Evolutionary conservation across 73 alveolate species (phyloP).

Genomic region (Stentor roeselii): DNA sequence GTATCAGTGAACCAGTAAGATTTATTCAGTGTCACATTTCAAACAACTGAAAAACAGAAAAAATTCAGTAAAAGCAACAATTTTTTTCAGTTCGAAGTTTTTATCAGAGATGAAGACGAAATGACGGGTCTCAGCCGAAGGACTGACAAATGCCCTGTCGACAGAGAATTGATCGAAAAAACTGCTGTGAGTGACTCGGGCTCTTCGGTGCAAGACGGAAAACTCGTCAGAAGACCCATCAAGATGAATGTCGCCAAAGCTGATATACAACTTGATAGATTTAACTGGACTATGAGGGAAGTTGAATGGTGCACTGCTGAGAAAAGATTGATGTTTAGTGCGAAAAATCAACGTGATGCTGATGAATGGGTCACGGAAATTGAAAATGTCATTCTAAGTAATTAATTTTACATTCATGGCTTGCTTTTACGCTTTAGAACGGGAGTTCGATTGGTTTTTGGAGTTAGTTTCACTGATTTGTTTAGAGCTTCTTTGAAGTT

Average conservation of each 20-base stretch:
- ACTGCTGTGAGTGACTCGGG: background rate
- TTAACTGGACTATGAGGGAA: background rate
- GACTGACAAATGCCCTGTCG: background rate
- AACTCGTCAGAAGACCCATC: slow-evolving; percentile 8
- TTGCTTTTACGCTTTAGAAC: too few species aligned
- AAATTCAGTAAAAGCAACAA: slow-evolving; percentile 3
- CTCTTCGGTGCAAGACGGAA: background rate
- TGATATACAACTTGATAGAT: background rate
- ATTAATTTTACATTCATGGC: too few species aligned
- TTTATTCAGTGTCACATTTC: background rate
- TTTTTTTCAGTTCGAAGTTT: background rate
- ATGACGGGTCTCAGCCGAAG: background rate
- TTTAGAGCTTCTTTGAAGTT: too few species aligned
- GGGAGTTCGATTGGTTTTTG: too few species aligned
- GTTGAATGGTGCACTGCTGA: slow-evolving; percentile 18
- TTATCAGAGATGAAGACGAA: slow-evolving; percentile 8
- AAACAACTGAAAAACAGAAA: background rate
- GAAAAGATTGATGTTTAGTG: slow-evolving; percentile 11
- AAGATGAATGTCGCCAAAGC: background rate
- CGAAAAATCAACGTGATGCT: background rate
- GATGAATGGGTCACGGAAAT: background rate
- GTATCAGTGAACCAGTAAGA: background rate
- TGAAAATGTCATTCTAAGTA: background rate
- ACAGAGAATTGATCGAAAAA: background rate
- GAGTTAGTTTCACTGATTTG: too few species aligned